Conservation (phyloP, 306 rosid species). For the Arachis stenosperma region DNA sequence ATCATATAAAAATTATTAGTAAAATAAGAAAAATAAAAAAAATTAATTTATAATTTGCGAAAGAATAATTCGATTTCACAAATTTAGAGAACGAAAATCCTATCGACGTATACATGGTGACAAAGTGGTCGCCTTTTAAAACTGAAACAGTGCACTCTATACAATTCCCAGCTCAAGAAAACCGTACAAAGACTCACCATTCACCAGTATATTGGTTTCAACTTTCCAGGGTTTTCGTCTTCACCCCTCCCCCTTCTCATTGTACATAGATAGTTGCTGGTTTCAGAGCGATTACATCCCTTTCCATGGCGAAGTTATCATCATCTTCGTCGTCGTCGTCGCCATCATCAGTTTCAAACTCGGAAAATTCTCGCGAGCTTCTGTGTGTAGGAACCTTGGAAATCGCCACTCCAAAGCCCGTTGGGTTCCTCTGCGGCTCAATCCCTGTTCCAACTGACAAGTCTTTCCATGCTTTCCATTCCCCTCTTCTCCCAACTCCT, state of each 20-base stretch:
- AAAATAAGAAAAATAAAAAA: no score
- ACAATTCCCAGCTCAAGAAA: neutral
- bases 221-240: conserved; percentile 3
- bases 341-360: conserved; percentile 50
- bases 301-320: conserved; percentile 56
- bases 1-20: no score
- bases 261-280: neutral
- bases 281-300: neutral
- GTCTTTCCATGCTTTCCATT: conserved; percentile 72
- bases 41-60: no score
- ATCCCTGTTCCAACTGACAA: conserved; percentile 94
- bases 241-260: neutral
- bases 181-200: neutral
- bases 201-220: neutral
- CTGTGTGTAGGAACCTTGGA: conserved; percentile 85
- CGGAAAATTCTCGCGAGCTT: conserved; percentile 65
- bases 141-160: neutral
- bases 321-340: conserved; percentile 26
- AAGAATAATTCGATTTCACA: no score
- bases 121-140: neutral
- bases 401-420: conserved; percentile 82
- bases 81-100: no score
- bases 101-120: neutral
- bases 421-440: conserved; percentile 89
- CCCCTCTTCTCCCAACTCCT: conserved; percentile 73